Conservation (phyloP, 306 rosid genomes). For the Prunus fruticosa region DNA sequence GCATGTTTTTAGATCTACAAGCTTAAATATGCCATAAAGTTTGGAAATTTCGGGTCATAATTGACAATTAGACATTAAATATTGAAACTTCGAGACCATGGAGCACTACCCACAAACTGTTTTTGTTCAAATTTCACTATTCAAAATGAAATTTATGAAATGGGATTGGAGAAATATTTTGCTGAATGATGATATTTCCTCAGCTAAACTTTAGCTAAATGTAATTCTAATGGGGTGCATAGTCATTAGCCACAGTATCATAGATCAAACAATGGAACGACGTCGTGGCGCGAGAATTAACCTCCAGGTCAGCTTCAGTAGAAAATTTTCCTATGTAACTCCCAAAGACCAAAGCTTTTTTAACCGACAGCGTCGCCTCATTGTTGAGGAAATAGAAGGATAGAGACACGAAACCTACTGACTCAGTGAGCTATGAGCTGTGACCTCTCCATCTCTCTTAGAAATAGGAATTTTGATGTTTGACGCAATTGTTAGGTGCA, state of each 20-base stretch:
- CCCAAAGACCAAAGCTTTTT: neutral
- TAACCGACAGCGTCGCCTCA: neutral
- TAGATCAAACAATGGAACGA: neutral
- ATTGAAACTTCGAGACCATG: neutral
- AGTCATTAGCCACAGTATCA: no score
- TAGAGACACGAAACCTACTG: constrained; percentile 8
- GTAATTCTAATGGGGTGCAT: no score
- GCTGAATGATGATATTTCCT: no score
- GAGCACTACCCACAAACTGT: no score
- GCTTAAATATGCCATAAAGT: neutral
- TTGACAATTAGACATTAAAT: neutral
- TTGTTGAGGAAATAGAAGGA: neutral
- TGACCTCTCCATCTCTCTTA: neutral
- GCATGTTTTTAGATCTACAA: neutral
- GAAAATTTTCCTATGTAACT: neutral
- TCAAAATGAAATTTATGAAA: no score
- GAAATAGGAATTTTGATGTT: neutral
- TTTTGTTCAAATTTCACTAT: no score
- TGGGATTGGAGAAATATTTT: no score
- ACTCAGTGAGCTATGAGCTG: neutral
- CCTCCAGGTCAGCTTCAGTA: neutral
- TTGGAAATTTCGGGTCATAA: neutral
- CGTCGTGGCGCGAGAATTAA: neutral
- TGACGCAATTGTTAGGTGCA: constrained; percentile 7
- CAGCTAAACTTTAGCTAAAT: no score